These are phyloP conservation scores for Vickermania ingenoplastis DNA, from an alignment of 208 protist genomes.

Conservation along the genomic window DNA sequence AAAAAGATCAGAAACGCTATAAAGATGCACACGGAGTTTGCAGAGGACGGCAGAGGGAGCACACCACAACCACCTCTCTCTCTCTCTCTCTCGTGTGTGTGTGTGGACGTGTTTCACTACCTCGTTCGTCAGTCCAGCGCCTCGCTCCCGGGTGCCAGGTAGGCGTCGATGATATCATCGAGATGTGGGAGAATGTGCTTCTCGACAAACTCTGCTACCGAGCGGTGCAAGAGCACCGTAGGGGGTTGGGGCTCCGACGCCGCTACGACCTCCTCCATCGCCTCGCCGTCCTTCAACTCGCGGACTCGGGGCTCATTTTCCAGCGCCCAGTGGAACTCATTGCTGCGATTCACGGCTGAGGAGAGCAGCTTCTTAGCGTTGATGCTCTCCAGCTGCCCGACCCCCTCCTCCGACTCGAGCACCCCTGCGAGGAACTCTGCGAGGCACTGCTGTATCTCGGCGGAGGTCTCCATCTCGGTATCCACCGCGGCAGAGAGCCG, in stretches of 20 bases:
- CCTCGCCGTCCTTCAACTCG: slow-evolving; percentile 7
- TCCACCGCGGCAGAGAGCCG: slow-evolving; percentile 16
- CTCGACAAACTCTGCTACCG: slow-evolving; percentile 31
- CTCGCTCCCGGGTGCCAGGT: slow-evolving; percentile 54
- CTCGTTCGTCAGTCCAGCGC: slow-evolving; percentile 32
- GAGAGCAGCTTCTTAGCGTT: slow-evolving; percentile 64
- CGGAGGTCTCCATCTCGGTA: slow-evolving; percentile 12
- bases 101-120: no score
- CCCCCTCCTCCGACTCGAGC: slow-evolving; percentile 56
- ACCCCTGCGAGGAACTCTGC: slow-evolving; percentile 58
- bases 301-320: background rate
- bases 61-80: no score
- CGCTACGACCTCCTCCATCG: slow-evolving; percentile 16
- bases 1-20: no score
- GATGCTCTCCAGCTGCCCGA: slow-evolving; percentile 52
- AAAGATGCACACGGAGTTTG: no score
- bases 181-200: slow-evolving; percentile 61
- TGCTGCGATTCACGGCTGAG: slow-evolving; percentile 17
- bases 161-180: slow-evolving; percentile 76
- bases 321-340: slow-evolving; percentile 7
- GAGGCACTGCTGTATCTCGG: slow-evolving; percentile 37
- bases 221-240: slow-evolving; percentile 9
- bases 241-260: background rate
- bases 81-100: no score
- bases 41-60: no score